Percentiles rank a stretch among this genome's conserved stretches.
Conservation (phyloP, 192 early-diverging fungal species). For the Linnemannia zychae region DNA sequence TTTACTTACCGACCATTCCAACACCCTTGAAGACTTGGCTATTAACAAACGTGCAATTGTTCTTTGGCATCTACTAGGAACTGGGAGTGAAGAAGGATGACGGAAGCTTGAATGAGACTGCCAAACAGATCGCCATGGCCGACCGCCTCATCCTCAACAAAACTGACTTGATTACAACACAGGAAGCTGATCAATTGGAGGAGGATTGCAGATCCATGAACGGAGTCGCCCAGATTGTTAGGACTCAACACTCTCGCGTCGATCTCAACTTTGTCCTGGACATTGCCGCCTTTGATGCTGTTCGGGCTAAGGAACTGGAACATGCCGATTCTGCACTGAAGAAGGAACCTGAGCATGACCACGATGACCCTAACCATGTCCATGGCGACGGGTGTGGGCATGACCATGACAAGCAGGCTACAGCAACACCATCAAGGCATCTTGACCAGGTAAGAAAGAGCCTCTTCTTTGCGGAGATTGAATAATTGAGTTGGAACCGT, state of each 20-base stretch:
- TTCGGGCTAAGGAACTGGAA: conserved; percentile 50
- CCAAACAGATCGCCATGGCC: conserved; percentile 88
- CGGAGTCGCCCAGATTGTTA: conserved; percentile 46
- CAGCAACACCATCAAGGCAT: conserved; percentile 13
- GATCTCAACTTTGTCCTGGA: conserved; percentile 64
- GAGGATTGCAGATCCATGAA: conserved; percentile 43
- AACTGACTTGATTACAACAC: conserved; percentile 73
- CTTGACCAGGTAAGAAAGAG: conserved; percentile 52
- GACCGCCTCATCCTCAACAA: conserved; percentile 94
- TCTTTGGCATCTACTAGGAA: conserved; percentile 33
- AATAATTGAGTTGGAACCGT: background rate
- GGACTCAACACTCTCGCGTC: conserved; percentile 54
- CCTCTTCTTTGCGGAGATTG: background rate
- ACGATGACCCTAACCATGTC: conserved; percentile 34
- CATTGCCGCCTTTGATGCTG: conserved; percentile 63
- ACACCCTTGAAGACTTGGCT: too few species aligned
- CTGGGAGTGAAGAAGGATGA: conserved; percentile 64
- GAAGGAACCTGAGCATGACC: conserved; percentile 20
- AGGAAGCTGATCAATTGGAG: conserved; percentile 61
- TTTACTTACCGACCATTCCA: too few species aligned
- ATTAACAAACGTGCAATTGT: too few species aligned
- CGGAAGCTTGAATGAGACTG: conserved; percentile 80
- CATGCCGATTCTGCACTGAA: conserved; percentile 17
- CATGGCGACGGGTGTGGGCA: conserved; percentile 35
- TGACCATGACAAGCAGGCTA: conserved; percentile 4